These are phyloP conservation scores for Fusarium guadeloupense DNA, from an alignment of 2,329 filamentous ascomycete species.

Conservation along the genomic window DNA sequence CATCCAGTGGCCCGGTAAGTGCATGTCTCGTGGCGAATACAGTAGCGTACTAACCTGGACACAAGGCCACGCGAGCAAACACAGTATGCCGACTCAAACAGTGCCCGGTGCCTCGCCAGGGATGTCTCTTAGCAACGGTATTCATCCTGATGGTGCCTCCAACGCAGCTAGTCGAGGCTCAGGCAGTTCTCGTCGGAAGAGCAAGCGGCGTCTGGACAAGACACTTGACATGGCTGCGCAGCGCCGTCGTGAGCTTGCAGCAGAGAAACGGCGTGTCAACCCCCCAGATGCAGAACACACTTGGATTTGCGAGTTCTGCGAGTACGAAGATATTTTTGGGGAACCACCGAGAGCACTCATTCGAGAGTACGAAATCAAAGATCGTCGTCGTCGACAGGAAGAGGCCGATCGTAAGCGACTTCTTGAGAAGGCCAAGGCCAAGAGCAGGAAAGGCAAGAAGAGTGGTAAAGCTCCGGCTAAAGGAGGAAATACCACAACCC, in stretches of 20 bases:
- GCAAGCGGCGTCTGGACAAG: slow-evolving; percentile 72
- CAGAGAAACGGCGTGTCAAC: slow-evolving; percentile 78
- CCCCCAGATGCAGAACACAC: slow-evolving; percentile 76
- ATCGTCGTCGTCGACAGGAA: slow-evolving; percentile 82
- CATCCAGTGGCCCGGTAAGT: slow-evolving; percentile 75
- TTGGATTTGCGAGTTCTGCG: slow-evolving; percentile 98
- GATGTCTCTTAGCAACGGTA: slow-evolving; percentile 21
- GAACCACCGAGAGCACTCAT: slow-evolving; percentile 84
- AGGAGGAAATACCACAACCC: slow-evolving; percentile 39
- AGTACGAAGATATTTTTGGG: slow-evolving; percentile 97
- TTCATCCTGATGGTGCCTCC: slow-evolving; percentile 49
- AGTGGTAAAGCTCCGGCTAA: slow-evolving; percentile 60
- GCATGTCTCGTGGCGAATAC: neutral
- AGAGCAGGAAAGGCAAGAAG: slow-evolving; percentile 90
- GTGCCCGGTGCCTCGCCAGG: slow-evolving; percentile 18
- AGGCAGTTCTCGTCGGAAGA: slow-evolving; percentile 59
- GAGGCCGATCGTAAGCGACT: slow-evolving; percentile 86
- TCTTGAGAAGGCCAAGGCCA: slow-evolving; percentile 93
- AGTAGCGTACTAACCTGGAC: slow-evolving; percentile 3
- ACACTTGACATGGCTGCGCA: slow-evolving; percentile 79
- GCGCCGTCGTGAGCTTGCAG: slow-evolving; percentile 79
- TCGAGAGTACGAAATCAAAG: slow-evolving; percentile 92
- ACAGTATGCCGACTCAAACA: slow-evolving; percentile 34
- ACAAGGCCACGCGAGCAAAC: slow-evolving; percentile 41
- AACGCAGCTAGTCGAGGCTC: slow-evolving; percentile 46